phyloP scores from a whole-genome alignment of 371 early-diverging fungal species.

The Mortierella sp. region DNA sequence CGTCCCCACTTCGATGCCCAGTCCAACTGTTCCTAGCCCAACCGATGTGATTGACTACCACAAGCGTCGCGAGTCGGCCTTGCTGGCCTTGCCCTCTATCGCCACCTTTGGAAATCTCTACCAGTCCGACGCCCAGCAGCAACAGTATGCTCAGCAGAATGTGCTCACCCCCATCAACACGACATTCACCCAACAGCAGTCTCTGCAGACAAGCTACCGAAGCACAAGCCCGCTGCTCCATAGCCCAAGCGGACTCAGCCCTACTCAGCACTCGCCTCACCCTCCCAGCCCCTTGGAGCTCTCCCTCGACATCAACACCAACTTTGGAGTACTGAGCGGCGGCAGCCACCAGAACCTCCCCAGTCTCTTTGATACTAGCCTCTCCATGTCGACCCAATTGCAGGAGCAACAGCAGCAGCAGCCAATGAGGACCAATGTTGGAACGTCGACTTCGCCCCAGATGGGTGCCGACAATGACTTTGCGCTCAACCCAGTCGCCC shows the following conservation, averaged over 20 bases:
- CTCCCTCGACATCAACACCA: constrained; percentile 38
- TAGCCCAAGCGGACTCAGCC: constrained; percentile 34
- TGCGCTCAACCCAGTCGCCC: neutral
- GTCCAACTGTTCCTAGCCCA: constrained; percentile 44
- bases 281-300: constrained; percentile 47
- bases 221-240: constrained; percentile 35
- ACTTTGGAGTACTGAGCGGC: constrained; percentile 32
- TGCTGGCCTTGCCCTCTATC: constrained; percentile 19
- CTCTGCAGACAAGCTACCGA: constrained; percentile 27
- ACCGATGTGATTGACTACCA: constrained; percentile 26
- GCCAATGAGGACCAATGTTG: constrained; percentile 25
- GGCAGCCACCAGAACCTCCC: constrained; percentile 37
- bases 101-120: constrained; percentile 12
- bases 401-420: constrained; percentile 20
- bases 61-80: constrained; percentile 38
- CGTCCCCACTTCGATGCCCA: constrained; percentile 16
- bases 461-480: constrained; percentile 19
- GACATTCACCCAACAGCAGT: constrained; percentile 13
- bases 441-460: constrained; percentile 44
- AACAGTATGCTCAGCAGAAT: constrained; percentile 22
- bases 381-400: constrained; percentile 35
- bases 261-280: constrained; percentile 37
- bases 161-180: constrained; percentile 10
- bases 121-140: neutral
- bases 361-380: constrained; percentile 40